These are phyloP conservation scores for Microdochium trichocladiopsis DNA, from an alignment of 2,329 filamentous ascomycete species.

Conservation along the genomic window DNA sequence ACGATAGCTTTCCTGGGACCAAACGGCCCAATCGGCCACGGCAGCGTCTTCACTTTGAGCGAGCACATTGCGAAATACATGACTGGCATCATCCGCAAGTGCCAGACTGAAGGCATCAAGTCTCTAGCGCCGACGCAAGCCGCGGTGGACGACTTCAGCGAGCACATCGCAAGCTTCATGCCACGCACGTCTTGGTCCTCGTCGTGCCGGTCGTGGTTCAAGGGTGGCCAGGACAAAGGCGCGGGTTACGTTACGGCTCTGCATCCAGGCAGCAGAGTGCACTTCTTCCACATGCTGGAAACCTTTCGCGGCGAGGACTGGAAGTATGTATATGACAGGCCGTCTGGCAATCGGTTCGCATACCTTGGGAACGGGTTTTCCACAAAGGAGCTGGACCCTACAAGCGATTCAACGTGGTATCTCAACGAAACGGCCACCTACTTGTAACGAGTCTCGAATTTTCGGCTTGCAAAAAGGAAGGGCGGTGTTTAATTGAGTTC, in stretches of 20 bases:
- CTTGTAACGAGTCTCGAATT: not conserved
- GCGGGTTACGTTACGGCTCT: slow-evolving; percentile 38
- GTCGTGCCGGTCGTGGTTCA: slow-evolving; percentile 43
- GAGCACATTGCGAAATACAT: slow-evolving; percentile 47
- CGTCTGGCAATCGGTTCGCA: slow-evolving; percentile 35
- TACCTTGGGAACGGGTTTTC: slow-evolving; percentile 49
- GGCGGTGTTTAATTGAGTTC: no score
- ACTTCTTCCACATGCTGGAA: slow-evolving; percentile 47
- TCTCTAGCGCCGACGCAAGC: slow-evolving; percentile 35
- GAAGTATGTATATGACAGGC: slow-evolving; percentile 38
- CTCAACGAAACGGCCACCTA: slow-evolving; percentile 15
- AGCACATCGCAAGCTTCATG: slow-evolving; percentile 42
- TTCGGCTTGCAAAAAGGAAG: no score
- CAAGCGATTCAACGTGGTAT: slow-evolving; percentile 34
- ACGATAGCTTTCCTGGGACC: slow-evolving; percentile 40
- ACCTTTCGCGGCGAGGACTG: slow-evolving; percentile 43
- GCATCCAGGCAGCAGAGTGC: slow-evolving; percentile 42
- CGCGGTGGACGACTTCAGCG: slow-evolving; percentile 42
- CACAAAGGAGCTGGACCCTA: slow-evolving; percentile 30
- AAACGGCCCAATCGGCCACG: slow-evolving; percentile 42
- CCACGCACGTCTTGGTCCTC: slow-evolving; percentile 43
- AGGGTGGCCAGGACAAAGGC: slow-evolving; percentile 26
- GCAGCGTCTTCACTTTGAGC: slow-evolving; percentile 41
- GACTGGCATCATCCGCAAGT: slow-evolving; percentile 37
- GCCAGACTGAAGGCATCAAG: slow-evolving; percentile 41